These are phyloP conservation scores for Lactarius vividus DNA, from an alignment of 768 basidiomycete genomes.

Conservation along the genomic window DNA sequence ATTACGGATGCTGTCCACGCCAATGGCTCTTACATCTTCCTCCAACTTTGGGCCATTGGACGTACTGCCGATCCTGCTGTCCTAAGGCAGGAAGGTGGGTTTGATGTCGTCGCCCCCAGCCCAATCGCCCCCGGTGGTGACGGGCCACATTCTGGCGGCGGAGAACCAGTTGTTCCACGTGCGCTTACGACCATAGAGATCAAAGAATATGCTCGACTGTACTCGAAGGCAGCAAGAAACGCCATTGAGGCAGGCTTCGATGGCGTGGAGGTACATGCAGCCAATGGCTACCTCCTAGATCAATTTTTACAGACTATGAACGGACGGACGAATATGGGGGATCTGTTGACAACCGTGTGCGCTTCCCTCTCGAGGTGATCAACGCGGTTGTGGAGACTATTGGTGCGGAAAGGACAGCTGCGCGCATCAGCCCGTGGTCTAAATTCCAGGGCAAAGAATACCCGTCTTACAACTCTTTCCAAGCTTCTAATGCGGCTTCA, in stretches of 20 bases:
- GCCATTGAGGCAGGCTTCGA: neutral
- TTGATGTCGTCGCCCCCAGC: neutral
- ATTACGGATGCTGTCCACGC: neutral
- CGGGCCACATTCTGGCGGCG: neutral
- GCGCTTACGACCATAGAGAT: neutral
- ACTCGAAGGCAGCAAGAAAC: neutral
- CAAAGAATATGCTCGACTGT: neutral
- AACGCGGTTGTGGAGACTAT: too few relatives aligned
- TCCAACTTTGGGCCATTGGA: neutral
- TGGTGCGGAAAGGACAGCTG: too few relatives aligned
- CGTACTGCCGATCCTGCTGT: neutral
- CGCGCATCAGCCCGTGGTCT: neutral
- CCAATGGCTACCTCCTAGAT: neutral
- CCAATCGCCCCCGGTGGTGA: neutral
- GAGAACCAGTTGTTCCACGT: neutral
- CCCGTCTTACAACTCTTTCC: neutral
- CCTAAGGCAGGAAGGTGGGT: neutral
- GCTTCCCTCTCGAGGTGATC: neutral
- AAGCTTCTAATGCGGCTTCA: neutral
- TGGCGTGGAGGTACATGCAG: neutral
- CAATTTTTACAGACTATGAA: neutral
- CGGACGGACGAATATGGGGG: neutral
- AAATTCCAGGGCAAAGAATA: neutral
- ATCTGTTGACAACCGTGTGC: neutral
- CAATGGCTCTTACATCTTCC: neutral